Percentiles rank a stretch among this genome's conserved stretches.
phyloP scores from a whole-genome alignment of 352 stramenopile species.

The Blastocystis sp. region DNA sequence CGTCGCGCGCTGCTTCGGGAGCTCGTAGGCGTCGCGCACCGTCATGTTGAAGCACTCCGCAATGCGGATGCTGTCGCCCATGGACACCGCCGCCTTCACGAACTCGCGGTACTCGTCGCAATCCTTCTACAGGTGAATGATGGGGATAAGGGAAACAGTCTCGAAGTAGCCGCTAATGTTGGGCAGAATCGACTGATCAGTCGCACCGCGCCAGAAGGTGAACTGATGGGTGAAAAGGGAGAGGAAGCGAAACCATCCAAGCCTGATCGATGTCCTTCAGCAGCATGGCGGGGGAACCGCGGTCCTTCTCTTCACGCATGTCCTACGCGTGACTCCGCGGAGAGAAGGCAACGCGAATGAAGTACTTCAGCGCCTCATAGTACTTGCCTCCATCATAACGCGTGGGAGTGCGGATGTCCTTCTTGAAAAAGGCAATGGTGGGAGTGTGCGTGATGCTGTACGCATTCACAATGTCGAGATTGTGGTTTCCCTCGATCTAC shows the following conservation, averaged over 20 bases:
- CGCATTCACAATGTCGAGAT: slow-evolving; percentile 61
- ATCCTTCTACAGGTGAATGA: slow-evolving; percentile 27
- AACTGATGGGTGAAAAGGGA: slow-evolving; percentile 13
- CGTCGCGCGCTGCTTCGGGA: slow-evolving; percentile 33
- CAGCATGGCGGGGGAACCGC: slow-evolving; percentile 54
- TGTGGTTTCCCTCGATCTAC: slow-evolving; percentile 68
- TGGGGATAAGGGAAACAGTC: neutral
- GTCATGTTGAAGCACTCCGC: slow-evolving; percentile 68
- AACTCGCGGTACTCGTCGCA: slow-evolving; percentile 61
- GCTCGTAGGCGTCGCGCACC: slow-evolving; percentile 59
- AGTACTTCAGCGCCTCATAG: slow-evolving; percentile 65
- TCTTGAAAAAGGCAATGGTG: slow-evolving; percentile 67
- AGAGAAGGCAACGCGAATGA: slow-evolving; percentile 46
- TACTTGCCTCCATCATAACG: slow-evolving; percentile 58
- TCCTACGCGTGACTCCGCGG: neutral
- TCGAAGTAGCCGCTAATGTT: slow-evolving; percentile 67
- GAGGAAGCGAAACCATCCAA: slow-evolving; percentile 49
- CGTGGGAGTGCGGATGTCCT: slow-evolving; percentile 64
- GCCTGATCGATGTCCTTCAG: slow-evolving; percentile 60
- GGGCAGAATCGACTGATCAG: slow-evolving; percentile 59
- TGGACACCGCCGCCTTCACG: slow-evolving; percentile 18
- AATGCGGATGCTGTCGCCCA: slow-evolving; percentile 67
- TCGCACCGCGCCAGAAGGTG: slow-evolving; percentile 64
- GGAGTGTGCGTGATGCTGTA: slow-evolving; percentile 67
- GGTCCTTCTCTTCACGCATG: slow-evolving; percentile 55